phyloP scores from a whole-genome alignment of 2,329 filamentous ascomycete species.

The Verticillium dahliae region DNA sequence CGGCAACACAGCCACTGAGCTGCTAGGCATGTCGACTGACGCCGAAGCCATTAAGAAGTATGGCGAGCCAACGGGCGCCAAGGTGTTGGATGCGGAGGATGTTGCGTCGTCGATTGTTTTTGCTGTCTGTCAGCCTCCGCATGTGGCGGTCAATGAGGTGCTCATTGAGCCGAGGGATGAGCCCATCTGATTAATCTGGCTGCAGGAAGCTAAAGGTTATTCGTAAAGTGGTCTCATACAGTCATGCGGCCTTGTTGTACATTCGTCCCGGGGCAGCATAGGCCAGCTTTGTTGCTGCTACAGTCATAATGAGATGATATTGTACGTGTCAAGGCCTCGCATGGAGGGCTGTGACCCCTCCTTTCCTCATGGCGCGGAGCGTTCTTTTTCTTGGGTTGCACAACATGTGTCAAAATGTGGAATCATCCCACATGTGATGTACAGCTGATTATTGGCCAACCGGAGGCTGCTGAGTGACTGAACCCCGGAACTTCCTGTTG shows the following conservation, averaged over 20 bases:
- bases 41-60: conserved; percentile 72
- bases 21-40: conserved; percentile 70
- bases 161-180: conserved; percentile 73
- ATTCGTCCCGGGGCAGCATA: neutral
- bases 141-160: conserved; percentile 76
- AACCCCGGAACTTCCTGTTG: neutral
- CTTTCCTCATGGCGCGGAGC: neutral
- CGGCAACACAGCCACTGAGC: conserved; percentile 67
- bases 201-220: neutral
- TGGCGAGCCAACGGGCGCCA: conserved; percentile 67
- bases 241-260: neutral
- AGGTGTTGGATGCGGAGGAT: conserved; percentile 67
- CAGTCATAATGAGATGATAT: neutral
- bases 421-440: neutral
- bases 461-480: neutral
- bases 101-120: conserved; percentile 68
- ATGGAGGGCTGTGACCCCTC: neutral
- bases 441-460: neutral
- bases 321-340: neutral
- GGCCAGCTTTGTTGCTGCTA: neutral
- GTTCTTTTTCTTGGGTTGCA: neutral
- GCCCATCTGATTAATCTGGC: conserved; percentile 47
- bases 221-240: neutral
- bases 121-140: conserved; percentile 65
- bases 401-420: neutral